Percentiles rank a stretch among this genome's conserved stretches.
Conservation (phyloP, 768 basidiomycete species). For the Boletus subparvulus region DNA sequence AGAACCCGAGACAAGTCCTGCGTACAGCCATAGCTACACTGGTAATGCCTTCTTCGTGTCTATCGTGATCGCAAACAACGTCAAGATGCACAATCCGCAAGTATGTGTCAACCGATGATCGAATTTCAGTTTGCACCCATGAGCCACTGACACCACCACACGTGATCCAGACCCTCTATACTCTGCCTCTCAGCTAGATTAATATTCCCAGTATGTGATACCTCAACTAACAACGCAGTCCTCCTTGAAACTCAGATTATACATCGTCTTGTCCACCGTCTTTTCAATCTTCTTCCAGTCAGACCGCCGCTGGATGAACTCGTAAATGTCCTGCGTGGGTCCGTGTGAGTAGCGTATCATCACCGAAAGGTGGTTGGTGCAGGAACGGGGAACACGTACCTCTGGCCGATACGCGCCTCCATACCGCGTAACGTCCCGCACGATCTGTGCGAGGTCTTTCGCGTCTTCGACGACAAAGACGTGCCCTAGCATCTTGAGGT, state of each 20-base stretch:
- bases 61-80: too few relatives aligned
- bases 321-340: slow-evolving; percentile 74
- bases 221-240: slow-evolving; percentile 63
- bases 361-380: background rate
- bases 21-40: too few relatives aligned
- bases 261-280: slow-evolving; percentile 93
- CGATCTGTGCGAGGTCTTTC: slow-evolving; percentile 94
- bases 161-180: too few relatives aligned
- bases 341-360: background rate
- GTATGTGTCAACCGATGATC: too few relatives aligned
- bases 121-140: too few relatives aligned
- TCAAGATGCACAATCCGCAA: too few relatives aligned
- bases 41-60: too few relatives aligned
- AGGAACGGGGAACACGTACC: slow-evolving; percentile 42
- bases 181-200: too few relatives aligned
- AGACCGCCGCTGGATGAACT: slow-evolving; percentile 90
- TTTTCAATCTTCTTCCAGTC: slow-evolving; percentile 99
- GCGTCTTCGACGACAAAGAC: slow-evolving; percentile 96
- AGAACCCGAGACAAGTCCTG: too few relatives aligned
- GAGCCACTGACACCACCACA: too few relatives aligned
- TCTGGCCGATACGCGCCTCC: slow-evolving; percentile 94
- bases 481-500: slow-evolving; percentile 96
- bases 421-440: slow-evolving; percentile 91
- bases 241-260: slow-evolving; percentile 89
- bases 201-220: background rate